These are phyloP conservation scores for Umbelopsis ramanniana DNA, from an alignment of 192 early-diverging fungal genomes.

Conservation along the genomic window DNA sequence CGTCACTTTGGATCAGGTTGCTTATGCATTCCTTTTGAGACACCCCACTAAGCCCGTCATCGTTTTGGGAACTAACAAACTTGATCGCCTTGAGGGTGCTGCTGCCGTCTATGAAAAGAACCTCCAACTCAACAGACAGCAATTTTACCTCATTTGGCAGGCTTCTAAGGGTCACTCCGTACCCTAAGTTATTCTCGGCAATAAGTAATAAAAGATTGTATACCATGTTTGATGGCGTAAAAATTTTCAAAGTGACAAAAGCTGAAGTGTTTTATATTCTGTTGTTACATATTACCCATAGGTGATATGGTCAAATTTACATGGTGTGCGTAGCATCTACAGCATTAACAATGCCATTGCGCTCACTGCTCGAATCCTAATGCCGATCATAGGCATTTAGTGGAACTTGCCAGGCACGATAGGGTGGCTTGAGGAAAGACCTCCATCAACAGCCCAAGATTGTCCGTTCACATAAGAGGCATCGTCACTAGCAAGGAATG, in stretches of 20 bases:
- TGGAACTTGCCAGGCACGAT: constrained; percentile 37
- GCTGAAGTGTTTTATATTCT: no score
- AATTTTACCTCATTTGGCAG: constrained; percentile 29
- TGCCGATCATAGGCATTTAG: neutral
- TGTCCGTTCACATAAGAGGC: constrained; percentile 57
- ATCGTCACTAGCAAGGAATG: constrained; percentile 54
- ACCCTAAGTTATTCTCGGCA: neutral
- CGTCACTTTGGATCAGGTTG: constrained; percentile 46
- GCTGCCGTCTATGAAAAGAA: constrained; percentile 17
- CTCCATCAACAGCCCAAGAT: constrained; percentile 50
- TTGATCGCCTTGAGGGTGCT: constrained; percentile 36
- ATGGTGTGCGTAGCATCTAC: neutral
- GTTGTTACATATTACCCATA: no score
- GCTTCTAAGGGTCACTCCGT: constrained; percentile 21
- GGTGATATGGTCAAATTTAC: neutral
- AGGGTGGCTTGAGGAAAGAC: constrained; percentile 40
- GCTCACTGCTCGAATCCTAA: neutral
- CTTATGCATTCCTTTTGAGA: constrained; percentile 47
- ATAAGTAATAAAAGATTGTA: neutral
- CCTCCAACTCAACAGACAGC: constrained; percentile 22
- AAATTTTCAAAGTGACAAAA: no score
- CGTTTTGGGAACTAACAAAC: constrained; percentile 45
- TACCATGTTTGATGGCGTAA: neutral
- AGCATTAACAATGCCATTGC: neutral
- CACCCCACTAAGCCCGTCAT: constrained; percentile 41